These are phyloP conservation scores for Daldinia grandis DNA, from an alignment of 495 filamentous ascomycete genomes.

Conservation along the genomic window DNA sequence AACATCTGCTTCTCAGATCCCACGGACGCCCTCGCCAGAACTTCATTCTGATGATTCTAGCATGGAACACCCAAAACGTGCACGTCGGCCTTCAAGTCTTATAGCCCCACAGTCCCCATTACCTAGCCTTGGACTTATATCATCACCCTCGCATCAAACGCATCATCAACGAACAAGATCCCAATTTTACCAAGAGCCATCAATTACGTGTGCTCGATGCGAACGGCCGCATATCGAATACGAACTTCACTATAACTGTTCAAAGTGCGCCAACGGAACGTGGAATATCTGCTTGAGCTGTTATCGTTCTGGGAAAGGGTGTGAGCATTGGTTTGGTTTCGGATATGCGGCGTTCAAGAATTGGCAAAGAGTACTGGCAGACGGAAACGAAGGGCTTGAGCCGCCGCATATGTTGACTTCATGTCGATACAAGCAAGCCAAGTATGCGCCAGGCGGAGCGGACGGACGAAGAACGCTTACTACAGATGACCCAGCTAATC, in stretches of 20 bases:
- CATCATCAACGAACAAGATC: conserved; percentile 47
- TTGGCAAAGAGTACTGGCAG: conserved; percentile 56
- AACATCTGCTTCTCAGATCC: conserved; percentile 37
- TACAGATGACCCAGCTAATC: conserved; percentile 67
- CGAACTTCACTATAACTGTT: conserved; percentile 80
- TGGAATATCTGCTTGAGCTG: conserved; percentile 83
- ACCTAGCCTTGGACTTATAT: conserved; percentile 44
- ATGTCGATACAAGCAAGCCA: conserved; percentile 70
- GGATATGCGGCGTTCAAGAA: conserved; percentile 66
- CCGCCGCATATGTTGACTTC: conserved; percentile 73
- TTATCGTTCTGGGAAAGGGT: conserved; percentile 77
- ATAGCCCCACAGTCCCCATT: conserved; percentile 40
- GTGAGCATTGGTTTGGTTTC: conserved; percentile 82
- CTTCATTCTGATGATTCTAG: conserved; percentile 36
- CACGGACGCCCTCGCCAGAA: conserved; percentile 34
- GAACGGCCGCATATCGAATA: conserved; percentile 74
- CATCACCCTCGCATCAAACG: conserved; percentile 39
- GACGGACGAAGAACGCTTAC: conserved; percentile 63
- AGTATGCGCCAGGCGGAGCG: conserved; percentile 52
- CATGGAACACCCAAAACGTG: conserved; percentile 28
- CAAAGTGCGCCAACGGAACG: conserved; percentile 69
- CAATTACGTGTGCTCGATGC: conserved; percentile 75
- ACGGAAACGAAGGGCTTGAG: conserved; percentile 47
- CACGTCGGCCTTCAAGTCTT: conserved; percentile 36
- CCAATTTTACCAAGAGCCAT: conserved; percentile 70